phyloP scores from a whole-genome alignment of 805 yeast genomes.

The Starmerella powellii region DNA sequence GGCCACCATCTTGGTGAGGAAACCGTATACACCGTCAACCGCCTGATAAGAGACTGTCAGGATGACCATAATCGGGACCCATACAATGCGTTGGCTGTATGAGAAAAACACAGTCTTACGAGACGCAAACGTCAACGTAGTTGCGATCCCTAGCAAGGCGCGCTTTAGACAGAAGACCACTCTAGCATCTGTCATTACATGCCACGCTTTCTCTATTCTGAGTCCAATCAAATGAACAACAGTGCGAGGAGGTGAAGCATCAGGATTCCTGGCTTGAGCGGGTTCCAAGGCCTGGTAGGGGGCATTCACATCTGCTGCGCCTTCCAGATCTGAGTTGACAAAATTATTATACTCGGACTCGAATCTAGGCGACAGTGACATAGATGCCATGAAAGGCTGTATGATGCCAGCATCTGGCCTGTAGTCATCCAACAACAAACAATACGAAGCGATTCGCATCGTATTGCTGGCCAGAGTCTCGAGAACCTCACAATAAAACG shows the following conservation, averaged over 20 bases:
- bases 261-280: constrained; percentile 24
- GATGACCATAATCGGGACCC: constrained; percentile 27
- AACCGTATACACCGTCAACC: constrained; percentile 27
- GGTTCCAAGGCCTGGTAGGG: too few relatives aligned
- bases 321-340: too few relatives aligned
- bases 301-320: too few relatives aligned
- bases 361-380: constrained; percentile 7
- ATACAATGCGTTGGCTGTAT: constrained; percentile 21
- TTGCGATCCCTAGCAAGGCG: constrained; percentile 15
- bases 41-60: constrained; percentile 24
- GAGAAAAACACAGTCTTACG: constrained; percentile 23
- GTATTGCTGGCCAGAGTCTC: background rate
- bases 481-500: constrained; percentile 6
- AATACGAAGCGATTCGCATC: constrained; percentile 4
- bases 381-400: constrained; percentile 7
- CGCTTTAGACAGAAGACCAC: constrained; percentile 20
- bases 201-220: background rate
- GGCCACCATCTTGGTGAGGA: constrained; percentile 18
- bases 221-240: constrained; percentile 20
- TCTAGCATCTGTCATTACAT: constrained; percentile 1
- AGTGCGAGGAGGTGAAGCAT: constrained; percentile 24
- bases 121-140: constrained; percentile 19
- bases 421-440: constrained; percentile 4
- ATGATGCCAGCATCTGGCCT: constrained; percentile 4
- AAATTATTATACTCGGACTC: constrained; percentile 7